These are phyloP conservation scores for Pinus albicaulis DNA, from an alignment of 75 land plant species.

Conservation along the genomic window DNA sequence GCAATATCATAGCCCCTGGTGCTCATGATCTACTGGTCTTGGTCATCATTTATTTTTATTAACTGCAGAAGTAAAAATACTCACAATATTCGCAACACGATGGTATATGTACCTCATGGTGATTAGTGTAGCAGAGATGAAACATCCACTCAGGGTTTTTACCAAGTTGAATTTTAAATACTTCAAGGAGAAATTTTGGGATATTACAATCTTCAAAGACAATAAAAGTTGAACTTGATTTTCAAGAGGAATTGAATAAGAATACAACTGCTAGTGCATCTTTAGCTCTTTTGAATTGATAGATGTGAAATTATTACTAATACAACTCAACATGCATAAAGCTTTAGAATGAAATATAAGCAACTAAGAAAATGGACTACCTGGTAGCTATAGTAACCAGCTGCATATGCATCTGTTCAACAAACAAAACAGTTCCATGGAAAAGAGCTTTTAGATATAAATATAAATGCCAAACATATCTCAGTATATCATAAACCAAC, in stretches of 20 bases:
- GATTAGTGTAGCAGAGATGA: no score
- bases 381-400: conserved; percentile 74
- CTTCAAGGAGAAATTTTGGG: no score
- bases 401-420: conserved; percentile 52
- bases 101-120: no score
- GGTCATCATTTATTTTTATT: no score
- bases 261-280: neutral
- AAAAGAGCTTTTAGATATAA: neutral
- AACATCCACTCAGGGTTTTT: no score
- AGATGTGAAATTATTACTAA: neutral
- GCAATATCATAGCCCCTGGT: no score
- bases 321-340: neutral
- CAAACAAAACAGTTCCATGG: neutral
- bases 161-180: no score
- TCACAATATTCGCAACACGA: no score
- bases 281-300: neutral
- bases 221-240: neutral
- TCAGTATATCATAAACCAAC: neutral
- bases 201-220: neutral
- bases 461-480: neutral
- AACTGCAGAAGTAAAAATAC: no score
- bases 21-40: no score
- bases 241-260: no score
- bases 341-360: neutral
- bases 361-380: conserved; percentile 12